Base-by-base conservation (phyloP, 371 early-diverging fungal species). In the Syncephalastrum contaminatum region DNA sequence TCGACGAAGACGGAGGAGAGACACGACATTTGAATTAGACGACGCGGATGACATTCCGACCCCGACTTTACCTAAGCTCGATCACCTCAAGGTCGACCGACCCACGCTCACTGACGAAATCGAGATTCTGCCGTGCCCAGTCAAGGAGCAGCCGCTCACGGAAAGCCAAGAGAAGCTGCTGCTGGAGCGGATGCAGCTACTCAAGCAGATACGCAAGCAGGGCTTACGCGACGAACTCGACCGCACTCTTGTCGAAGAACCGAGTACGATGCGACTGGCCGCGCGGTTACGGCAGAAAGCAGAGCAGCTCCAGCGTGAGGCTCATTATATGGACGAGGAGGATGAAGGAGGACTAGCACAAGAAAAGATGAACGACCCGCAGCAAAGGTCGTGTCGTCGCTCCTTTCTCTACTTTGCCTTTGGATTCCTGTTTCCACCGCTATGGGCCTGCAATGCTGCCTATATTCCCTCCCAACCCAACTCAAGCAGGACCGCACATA, bases 371-470 rank as follows among this genome's bases (percentile, higher is more conserved):
- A 27, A 27, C 27, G 22, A 8, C 41, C 1, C 30, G 52, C 41
- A 46, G 18, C 27, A 19, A 19, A 14, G 16, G 27, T 24, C 46
- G 15, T 59, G 24, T 58, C 59, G 67, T 10, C 47, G 36, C 2
- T 68, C 74, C 1, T 70, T 74, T 59, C 21, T 70, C 1, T 59
- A 51, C 6, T 73, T 73, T 64, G 54, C 59, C 1, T 60, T 60
- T 51, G 74, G 74, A 1, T 73, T 73, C 47, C 18, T 70, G 22
- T 70, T 73, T 27, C 74, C 74, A 4, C 74, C 74, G 2, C 13
- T 67, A 5, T 73, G 74, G 74, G 62, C 70, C 15, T 48, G 66
- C 20, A 68, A 68, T 20, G 65, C 70, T 2, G 18, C 66, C 6
- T 58, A 66, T 43, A 48, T 48, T 4, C 60, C 60, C 22, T 51